Percentiles rank a stretch among this genome's conserved stretches.
phyloP scores from a whole-genome alignment of 441 rosid species.

The Populus hybrid region DNA sequence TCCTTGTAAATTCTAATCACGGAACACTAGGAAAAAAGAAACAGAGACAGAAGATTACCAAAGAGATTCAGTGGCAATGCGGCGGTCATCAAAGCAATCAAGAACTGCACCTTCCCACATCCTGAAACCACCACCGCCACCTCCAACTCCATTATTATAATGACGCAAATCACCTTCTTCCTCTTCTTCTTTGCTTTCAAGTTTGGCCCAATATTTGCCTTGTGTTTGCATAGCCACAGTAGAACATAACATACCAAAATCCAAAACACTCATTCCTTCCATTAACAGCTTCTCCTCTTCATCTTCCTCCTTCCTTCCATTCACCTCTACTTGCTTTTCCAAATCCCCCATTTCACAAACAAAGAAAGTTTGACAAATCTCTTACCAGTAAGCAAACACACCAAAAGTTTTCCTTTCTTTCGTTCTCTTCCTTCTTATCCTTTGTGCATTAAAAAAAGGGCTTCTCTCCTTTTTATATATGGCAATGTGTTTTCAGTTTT shows the following conservation, averaged over 20 bases:
- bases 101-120: slow-evolving; percentile 96
- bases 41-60: slow-evolving; percentile 39
- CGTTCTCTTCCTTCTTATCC: not conserved
- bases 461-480: not conserved
- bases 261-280: slow-evolving; percentile 23
- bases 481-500: not conserved
- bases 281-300: slow-evolving; percentile 9
- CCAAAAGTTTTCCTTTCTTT: not conserved
- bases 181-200: slow-evolving; percentile 32
- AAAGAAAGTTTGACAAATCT: not conserved
- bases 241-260: slow-evolving; percentile 30
- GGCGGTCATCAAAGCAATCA: slow-evolving; percentile 80
- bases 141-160: slow-evolving; percentile 28
- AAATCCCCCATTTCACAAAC: slow-evolving; percentile 21
- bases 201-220: slow-evolving; percentile 63
- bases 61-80: slow-evolving; percentile 65
- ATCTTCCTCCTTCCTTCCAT: slow-evolving; percentile 12
- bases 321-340: slow-evolving; percentile 8
- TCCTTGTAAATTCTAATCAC: not conserved
- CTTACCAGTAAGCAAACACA: not conserved
- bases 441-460: not conserved
- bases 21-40: not conserved
- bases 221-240: slow-evolving; percentile 76
- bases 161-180: not conserved
- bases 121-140: slow-evolving; percentile 64